Base-by-base conservation (phyloP, 1,284 basidiomycete species). In the Sporisorium reilianum region DNA sequence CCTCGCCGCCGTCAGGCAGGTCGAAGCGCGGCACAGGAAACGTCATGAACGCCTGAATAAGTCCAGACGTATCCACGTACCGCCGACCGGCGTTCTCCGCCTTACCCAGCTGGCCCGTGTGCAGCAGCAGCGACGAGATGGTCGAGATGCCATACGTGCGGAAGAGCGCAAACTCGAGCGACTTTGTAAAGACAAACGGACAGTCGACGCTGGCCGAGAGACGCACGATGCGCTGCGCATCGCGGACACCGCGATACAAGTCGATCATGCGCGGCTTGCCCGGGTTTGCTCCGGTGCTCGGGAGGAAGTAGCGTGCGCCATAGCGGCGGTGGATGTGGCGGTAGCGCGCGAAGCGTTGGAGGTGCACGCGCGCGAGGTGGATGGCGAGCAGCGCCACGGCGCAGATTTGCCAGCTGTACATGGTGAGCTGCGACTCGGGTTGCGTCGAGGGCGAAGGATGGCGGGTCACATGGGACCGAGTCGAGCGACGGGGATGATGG, bases 1-100 rank as follows among this genome's bases (percentile, higher is more conserved):
- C 12, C 22, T 69, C 66, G 10, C 61, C 66, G 23, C 61, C 66
- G 20, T 69, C 60, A 1, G 88, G 48, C 86, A 90, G 30, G 91
- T 97, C 44, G 55, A 79, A 1, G 82, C 87, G 0, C 89, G 88
- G 16, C 89, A 95, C 83, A 91, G 97, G 89, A 92, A 93, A 77
- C 9, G 77, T 76, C 30, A 77, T 75, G 42, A 88, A 70, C 4
- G 58, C 56, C 73, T 87, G 80, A 60, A 58, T 54, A 28, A 55
- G 51, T 57, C 44, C 46, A 55, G 67, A 55, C 56, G 64, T 65
- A 74, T 82, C 54, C 22, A 75, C 67, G 32, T 70, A 75, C 46
- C 72, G 16, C 0, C 72, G 38, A 16, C 51, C 55, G 0, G 72
- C 72, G 46, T 75, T 75, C 18, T 75, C 67, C 3, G 63, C 56